Conservation (phyloP, 1,284 basidiomycete genomes). For the Trametes versicolor region DNA sequence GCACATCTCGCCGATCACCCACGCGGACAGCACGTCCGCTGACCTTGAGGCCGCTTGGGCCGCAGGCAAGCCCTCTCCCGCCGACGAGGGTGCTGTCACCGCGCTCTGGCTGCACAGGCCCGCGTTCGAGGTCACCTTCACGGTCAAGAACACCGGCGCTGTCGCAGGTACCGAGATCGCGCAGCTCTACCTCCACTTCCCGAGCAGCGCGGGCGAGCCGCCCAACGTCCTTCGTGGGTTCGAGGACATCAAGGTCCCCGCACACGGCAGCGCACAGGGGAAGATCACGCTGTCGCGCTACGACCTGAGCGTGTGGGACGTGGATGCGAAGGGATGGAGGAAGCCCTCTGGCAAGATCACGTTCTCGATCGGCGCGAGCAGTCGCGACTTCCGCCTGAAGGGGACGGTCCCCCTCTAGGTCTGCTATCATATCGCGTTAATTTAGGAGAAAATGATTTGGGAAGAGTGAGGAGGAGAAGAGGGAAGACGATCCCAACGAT, state of each 20-base stretch:
- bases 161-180: slow-evolving; percentile 57
- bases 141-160: slow-evolving; percentile 65
- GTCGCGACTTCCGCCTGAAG: background rate
- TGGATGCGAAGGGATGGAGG: background rate
- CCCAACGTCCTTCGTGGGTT: slow-evolving; percentile 58
- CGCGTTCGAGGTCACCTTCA: slow-evolving; percentile 65
- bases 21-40: slow-evolving; percentile 46
- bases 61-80: slow-evolving; percentile 56
- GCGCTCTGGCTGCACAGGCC: slow-evolving; percentile 75
- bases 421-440: background rate
- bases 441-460: background rate
- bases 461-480: background rate
- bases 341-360: slow-evolving; percentile 26
- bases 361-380: slow-evolving; percentile 2
- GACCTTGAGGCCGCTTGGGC: slow-evolving; percentile 62
- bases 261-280: slow-evolving; percentile 46
- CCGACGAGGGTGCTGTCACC: slow-evolving; percentile 59
- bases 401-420: background rate
- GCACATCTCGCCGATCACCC: slow-evolving; percentile 50
- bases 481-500: background rate
- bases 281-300: slow-evolving; percentile 53
- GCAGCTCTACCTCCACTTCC: slow-evolving; percentile 57
- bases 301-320: slow-evolving; percentile 55
- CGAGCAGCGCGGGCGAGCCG: slow-evolving; percentile 50
- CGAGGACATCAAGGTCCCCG: slow-evolving; percentile 51